Evolutionary conservation across 305 asterid genomes (phyloP), one percentile per base, ranked within the genome.

Genomic region (Stenogyne calaminthoides): DNA sequence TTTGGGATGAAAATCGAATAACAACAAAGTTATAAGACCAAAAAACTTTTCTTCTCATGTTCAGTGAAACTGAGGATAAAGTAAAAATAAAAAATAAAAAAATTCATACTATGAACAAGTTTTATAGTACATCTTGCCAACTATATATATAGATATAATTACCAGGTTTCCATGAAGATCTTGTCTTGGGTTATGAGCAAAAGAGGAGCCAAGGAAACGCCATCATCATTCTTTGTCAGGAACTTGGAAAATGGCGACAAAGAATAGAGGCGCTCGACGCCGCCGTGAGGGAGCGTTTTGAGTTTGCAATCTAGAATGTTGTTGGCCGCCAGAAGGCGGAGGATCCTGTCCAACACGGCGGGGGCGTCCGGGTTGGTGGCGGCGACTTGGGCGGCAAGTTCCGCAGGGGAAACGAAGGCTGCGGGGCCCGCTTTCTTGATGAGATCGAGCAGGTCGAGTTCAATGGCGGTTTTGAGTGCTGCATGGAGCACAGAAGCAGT

Each of bases 391-490:
- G 82, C 79, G 1, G 88, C 87, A 8, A 90, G 70, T 20, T 90
- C 82, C 10, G 83, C 32, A 4, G 92, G 80, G 1, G 96, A 83
- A 2, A 32, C 36, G 4, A 32, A 32, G 36, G 36, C 36, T 0
- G 77, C 71, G 0, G 84, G 76, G 9, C 90, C 91, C 1, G 81
- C 84, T 22, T 78, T 84, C 12, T 84, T 85, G 3, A 89, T 85
- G 0, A 84, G 77, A 58, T 89, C 92, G 1, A 89, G 80, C 7
- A 89, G 83, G 66, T 84, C 84, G 11, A 87, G 91, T 54, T 89
- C 89, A 3, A 89, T 9, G 27, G 88, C 96, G 67, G 86, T 36
- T 75, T 72, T 84, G 0, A 89, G 77, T 0, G 80, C 89, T 79
- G 79, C 77, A 1, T 2, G 51, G 51, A 44, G 51, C 14, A 44